phyloP scores from a whole-genome alignment of 2,329 filamentous ascomycete genomes.

The Boeremia exigua region DNA sequence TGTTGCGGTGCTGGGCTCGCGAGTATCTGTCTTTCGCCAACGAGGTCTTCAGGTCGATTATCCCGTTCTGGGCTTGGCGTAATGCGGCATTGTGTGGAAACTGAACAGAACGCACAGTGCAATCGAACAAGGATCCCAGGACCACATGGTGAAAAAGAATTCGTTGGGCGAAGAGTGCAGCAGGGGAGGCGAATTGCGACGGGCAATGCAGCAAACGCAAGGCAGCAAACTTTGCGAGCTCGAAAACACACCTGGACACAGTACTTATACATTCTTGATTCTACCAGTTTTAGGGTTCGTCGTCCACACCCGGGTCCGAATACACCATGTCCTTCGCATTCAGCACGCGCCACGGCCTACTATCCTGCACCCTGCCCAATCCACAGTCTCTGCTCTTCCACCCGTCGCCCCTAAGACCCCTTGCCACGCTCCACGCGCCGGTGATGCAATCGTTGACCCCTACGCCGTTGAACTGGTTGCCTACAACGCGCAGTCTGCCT shows the following conservation, averaged over 20 bases:
- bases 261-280: neutral
- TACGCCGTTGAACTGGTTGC: conserved; percentile 56
- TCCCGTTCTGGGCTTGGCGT: neutral
- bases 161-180: no score
- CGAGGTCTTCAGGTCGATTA: neutral
- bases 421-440: conserved; percentile 61
- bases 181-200: no score
- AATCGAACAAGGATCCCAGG: no score
- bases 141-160: no score
- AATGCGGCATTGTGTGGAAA: neutral
- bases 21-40: neutral
- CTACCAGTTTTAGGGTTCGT: neutral
- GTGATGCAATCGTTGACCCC: conserved; percentile 61
- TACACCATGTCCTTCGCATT: neutral
- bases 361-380: conserved; percentile 29
- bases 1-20: neutral
- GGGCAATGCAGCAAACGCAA: no score
- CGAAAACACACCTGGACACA: neutral
- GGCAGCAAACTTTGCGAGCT: no score
- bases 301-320: neutral
- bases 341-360: conserved; percentile 18
- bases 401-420: conserved; percentile 43
- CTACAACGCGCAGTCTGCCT: conserved; percentile 68
- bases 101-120: no score
- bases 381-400: conserved; percentile 38